A percentile compares a stretch with the other conserved stretches of the same genome.
These are phyloP conservation scores for Physcomitrium patens DNA, from an alignment of 225 moss, liverwort and hornwort species.

Conservation along the genomic window DNA sequence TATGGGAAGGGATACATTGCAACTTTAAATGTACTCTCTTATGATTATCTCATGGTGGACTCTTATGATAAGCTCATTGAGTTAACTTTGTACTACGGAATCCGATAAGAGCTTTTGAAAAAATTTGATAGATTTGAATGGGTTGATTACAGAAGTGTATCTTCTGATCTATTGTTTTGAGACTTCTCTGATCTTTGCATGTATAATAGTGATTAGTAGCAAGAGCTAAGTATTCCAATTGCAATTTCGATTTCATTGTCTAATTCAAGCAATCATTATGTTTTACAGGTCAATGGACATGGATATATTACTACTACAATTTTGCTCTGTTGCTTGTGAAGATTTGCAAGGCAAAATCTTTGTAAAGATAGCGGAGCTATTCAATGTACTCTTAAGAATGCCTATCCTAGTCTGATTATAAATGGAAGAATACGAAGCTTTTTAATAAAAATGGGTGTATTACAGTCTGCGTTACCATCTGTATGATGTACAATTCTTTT, in stretches of 20 bases:
- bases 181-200: constrained; percentile 4
- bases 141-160: not conserved
- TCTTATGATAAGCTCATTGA: not conserved
- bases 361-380: constrained; percentile 56
- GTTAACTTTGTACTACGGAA: not conserved
- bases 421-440: not conserved
- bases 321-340: constrained; percentile 80
- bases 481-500: not conserved
- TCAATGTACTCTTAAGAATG: constrained; percentile 48
- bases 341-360: constrained; percentile 65
- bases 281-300: constrained; percentile 91
- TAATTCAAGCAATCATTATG: constrained; percentile 28
- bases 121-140: not conserved
- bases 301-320: constrained; percentile 91
- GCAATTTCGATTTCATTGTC: constrained; percentile 7
- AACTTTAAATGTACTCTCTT: no score
- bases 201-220: not conserved
- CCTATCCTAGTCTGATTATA: not conserved
- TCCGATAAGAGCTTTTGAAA: not conserved
- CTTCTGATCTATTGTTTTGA: not conserved
- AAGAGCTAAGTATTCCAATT: constrained; percentile 10
- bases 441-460: not conserved
- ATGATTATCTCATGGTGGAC: no score
- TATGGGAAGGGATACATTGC: no score
- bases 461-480: not conserved